phyloP scores from a whole-genome alignment of 345 rosid species.

The Gossypium longicalyx region DNA sequence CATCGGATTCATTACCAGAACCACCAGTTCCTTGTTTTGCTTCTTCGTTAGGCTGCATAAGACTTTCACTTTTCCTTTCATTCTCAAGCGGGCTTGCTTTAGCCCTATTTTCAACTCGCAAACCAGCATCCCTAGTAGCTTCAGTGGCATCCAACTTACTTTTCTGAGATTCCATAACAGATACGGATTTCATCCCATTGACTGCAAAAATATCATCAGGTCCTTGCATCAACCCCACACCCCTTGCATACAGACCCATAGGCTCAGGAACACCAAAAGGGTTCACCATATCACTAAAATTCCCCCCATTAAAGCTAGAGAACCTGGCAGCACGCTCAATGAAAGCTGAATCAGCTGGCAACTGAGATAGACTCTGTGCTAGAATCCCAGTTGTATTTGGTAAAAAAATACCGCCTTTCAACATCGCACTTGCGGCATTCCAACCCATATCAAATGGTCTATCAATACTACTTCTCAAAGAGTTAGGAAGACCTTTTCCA shows the following conservation, averaged over 20 bases:
- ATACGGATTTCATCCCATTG: slow-evolving; percentile 30
- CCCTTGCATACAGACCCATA: slow-evolving; percentile 45
- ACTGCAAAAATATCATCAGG: slow-evolving; percentile 37
- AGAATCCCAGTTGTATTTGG: slow-evolving; percentile 51
- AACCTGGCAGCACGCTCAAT: slow-evolving; percentile 94
- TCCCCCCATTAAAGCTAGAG: slow-evolving; percentile 76
- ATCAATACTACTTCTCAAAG: slow-evolving; percentile 46
- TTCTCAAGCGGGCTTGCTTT: slow-evolving; percentile 40
- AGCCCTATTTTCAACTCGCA: slow-evolving; percentile 34
- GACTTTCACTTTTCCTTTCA: slow-evolving; percentile 39
- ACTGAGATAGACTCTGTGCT: slow-evolving; percentile 69
- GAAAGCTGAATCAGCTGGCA: slow-evolving; percentile 87
- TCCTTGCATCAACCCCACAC: slow-evolving; percentile 50
- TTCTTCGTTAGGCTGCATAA: slow-evolving; percentile 47
- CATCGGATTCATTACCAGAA: slow-evolving; percentile 74
- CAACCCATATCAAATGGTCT: slow-evolving; percentile 67
- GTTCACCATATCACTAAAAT: slow-evolving; percentile 61
- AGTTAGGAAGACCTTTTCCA: slow-evolving; percentile 36
- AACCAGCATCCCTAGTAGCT: slow-evolving; percentile 47
- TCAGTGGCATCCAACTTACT: slow-evolving; percentile 43
- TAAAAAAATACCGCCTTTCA: slow-evolving; percentile 54
- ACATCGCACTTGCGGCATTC: slow-evolving; percentile 54
- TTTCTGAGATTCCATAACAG: slow-evolving; percentile 40
- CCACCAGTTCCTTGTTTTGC: slow-evolving; percentile 55
- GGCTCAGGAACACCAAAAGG: slow-evolving; percentile 58